Conservation (phyloP, 768 basidiomycete species). For the Trametes cinnabarina region DNA sequence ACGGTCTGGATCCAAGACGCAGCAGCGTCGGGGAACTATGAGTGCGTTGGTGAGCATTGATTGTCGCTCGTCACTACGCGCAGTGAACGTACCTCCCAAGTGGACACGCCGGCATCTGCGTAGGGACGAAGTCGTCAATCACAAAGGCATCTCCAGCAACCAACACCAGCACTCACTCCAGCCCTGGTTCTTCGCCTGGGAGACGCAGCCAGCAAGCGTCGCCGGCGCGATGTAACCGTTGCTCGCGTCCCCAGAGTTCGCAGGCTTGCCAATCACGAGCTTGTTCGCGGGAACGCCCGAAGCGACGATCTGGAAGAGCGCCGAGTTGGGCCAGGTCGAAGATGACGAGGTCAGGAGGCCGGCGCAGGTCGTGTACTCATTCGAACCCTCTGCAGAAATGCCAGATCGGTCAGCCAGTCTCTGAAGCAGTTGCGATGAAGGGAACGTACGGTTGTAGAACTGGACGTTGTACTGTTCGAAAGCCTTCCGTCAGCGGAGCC, state of each 20-base stretch:
- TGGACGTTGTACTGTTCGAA: slow-evolving; percentile 42
- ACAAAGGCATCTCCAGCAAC: background rate
- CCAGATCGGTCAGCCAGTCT: background rate
- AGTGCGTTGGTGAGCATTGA: background rate
- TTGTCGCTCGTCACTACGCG: background rate
- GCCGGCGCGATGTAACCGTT: slow-evolving; percentile 59
- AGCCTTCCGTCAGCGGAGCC: no score
- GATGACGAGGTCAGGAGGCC: slow-evolving; percentile 60
- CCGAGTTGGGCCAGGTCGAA: slow-evolving; percentile 57
- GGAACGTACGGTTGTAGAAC: slow-evolving; percentile 36
- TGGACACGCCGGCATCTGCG: slow-evolving; percentile 39
- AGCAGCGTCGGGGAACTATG: slow-evolving; percentile 38
- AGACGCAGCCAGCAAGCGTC: slow-evolving; percentile 57
- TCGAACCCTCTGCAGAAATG: slow-evolving; percentile 47
- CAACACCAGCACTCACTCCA: slow-evolving; percentile 54
- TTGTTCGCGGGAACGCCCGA: slow-evolving; percentile 46
- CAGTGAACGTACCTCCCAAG: slow-evolving; percentile 35
- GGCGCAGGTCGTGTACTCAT: slow-evolving; percentile 63
- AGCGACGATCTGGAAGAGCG: slow-evolving; percentile 53
- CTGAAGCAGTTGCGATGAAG: background rate
- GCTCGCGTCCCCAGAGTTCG: slow-evolving; percentile 38
- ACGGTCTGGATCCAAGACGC: slow-evolving; percentile 40
- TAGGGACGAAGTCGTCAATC: background rate
- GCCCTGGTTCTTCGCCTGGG: slow-evolving; percentile 56
- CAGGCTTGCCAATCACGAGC: slow-evolving; percentile 58